Evolutionary conservation across 306 rosid genomes (phyloP).

Genomic region (Cucumis hystrix): DNA sequence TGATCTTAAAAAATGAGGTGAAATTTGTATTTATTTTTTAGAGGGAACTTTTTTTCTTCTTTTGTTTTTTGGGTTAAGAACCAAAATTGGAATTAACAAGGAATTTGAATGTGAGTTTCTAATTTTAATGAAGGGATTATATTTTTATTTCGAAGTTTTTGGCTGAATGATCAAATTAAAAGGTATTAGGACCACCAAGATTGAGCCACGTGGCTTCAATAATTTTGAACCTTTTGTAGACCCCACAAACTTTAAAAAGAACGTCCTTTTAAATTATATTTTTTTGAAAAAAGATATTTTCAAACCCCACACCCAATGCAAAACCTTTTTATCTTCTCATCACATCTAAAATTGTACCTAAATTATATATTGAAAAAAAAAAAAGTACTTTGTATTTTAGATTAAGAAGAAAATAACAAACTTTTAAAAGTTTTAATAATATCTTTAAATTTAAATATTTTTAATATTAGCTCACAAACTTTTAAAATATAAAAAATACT

Average conservation of each 20-base stretch:
- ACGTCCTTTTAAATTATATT: not conserved
- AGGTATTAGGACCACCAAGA: not conserved
- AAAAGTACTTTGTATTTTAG: too few species aligned
- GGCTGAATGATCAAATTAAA: not conserved
- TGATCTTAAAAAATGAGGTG: too few species aligned
- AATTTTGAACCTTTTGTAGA: not conserved
- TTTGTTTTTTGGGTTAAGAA: too few species aligned
- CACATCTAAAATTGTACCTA: not conserved
- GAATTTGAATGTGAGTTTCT: not conserved
- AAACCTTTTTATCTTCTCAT: not conserved
- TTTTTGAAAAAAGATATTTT: not conserved
- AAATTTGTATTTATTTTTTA: too few species aligned
- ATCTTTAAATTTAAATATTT: too few species aligned
- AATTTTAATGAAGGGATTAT: not conserved
- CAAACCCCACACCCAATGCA: not conserved
- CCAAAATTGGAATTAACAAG: not conserved
- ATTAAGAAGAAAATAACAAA: too few species aligned
- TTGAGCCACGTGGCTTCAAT: not conserved
- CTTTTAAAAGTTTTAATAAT: too few species aligned
- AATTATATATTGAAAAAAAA: too few species aligned
- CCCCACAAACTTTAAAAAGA: not conserved
- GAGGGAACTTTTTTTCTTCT: too few species aligned
- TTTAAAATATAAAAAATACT: too few species aligned
- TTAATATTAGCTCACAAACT: too few species aligned
- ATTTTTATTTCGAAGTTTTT: not conserved